Evolutionary conservation across 305 asterid species (phyloP), one percentile per base, ranked within the genome.

Genomic region (Stenogyne calaminthoides): DNA sequence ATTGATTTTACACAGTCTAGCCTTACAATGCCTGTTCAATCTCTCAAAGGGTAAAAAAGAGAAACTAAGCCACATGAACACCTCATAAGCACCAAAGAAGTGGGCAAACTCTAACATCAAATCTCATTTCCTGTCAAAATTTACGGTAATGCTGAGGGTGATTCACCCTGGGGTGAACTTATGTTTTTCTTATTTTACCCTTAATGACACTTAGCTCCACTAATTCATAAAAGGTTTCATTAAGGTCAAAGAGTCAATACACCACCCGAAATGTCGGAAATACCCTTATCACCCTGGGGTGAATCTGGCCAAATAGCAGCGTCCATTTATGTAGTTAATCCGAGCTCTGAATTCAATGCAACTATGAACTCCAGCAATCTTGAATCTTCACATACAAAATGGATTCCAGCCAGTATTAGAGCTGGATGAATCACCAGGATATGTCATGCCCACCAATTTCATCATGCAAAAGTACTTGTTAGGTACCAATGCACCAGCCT

Each of bases 401-500:
- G 52, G 52, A 46, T 46, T 36, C 9, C 10, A 36, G 42, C 42
- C 42, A 36, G 0, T 36, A 7, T 36, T 36, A 36, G 42, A 36
- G 42, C 9, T 36, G 42, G 42, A 36, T 36, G 42, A 40, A 46
- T 14, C 18, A 46, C 6, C 70, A 39, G 97, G 92, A 34, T 85
- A 75, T 37, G 98, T 57, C 46, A 88, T 59, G 51, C 99, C 98
- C 52, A 86, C 88, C 54, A 78, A 1, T 80, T 95, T 95, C 98
- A 95, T 92, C 94, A 85, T 81, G 73, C 89, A 84, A 70, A 59
- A 70, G 81, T 95, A 95, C 69, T 90, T 88, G 12, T 84, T 46
- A 0, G 98, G 96, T 40, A 85, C 89, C 78, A 88, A 18, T 22
- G 89, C 87, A 67, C 98, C 98, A 66, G 84, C 93, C 87, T 88